A percentile compares a stretch with the other conserved stretches of the same genome.
Evolutionary conservation across 352 stramenopile species (phyloP).

Genomic region (Pseudoperonospora humuli): DNA sequence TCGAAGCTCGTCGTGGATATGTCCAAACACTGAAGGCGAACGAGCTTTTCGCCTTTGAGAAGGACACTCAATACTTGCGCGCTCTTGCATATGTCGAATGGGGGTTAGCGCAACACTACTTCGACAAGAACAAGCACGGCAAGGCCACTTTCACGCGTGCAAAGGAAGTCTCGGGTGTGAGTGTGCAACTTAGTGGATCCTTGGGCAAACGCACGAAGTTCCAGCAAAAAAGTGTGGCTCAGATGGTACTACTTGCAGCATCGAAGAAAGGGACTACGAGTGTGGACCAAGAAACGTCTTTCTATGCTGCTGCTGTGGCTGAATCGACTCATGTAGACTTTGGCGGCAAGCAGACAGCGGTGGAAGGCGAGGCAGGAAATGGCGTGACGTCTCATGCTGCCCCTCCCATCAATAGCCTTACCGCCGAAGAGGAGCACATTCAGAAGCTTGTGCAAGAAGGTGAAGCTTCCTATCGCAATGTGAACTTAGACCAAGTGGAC

Average conservation of each 20-base stretch:
- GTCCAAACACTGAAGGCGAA: conserved; percentile 28
- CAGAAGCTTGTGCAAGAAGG: conserved; percentile 57
- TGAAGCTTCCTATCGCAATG: conserved; percentile 59
- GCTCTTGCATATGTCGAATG: conserved; percentile 87
- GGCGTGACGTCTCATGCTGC: neutral
- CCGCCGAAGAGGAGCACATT: conserved; percentile 41
- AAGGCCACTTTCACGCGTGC: conserved; percentile 87
- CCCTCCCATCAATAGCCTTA: conserved; percentile 28
- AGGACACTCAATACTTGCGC: conserved; percentile 43
- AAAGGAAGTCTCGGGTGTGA: conserved; percentile 74
- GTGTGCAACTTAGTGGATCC: conserved; percentile 85
- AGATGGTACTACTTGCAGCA: conserved; percentile 77
- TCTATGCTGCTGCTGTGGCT: conserved; percentile 49
- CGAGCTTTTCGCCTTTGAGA: conserved; percentile 34
- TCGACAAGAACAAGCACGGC: conserved; percentile 85
- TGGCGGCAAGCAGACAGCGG: conserved; percentile 37
- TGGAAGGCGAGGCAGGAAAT: conserved; percentile 8
- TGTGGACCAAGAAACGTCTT: conserved; percentile 30
- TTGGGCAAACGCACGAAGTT: conserved; percentile 94
- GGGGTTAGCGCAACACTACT: conserved; percentile 89
- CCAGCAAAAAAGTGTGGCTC: conserved; percentile 87
- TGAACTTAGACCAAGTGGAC: conserved; percentile 87
- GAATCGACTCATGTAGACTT: conserved; percentile 59
- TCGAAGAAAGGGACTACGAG: conserved; percentile 42
- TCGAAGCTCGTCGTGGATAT: conserved; percentile 56